Percentiles rank a stretch among this genome's conserved stretches.
Conservation (phyloP, 257 asterid genomes). For the Nicotiana noctiflora region DNA sequence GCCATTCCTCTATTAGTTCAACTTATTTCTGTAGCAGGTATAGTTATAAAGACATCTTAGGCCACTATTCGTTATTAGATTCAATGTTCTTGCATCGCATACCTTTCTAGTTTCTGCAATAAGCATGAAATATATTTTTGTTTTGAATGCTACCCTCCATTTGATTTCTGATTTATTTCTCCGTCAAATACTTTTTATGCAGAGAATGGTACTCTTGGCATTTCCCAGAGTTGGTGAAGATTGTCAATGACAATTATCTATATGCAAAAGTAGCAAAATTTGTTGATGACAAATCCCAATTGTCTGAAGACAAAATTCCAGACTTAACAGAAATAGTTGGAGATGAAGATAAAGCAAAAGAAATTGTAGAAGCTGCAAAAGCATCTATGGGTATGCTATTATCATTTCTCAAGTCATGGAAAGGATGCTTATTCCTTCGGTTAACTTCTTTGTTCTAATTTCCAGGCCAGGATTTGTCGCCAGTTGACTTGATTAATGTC, state of each 20-base stretch:
- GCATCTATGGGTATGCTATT: constrained; percentile 83
- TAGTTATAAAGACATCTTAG: neutral
- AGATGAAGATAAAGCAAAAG: constrained; percentile 96
- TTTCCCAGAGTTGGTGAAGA: constrained; percentile 86
- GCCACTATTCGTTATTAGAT: neutral
- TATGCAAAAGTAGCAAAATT: constrained; percentile 84
- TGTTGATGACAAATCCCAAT: constrained; percentile 71
- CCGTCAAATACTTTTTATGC: constrained; percentile 13
- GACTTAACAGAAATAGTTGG: constrained; percentile 70
- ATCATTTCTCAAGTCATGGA: neutral
- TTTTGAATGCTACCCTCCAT: neutral
- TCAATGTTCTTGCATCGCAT: neutral
- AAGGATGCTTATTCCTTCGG: neutral
- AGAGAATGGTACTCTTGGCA: constrained; percentile 99
- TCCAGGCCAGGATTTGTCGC: constrained; percentile 92
- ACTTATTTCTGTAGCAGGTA: neutral
- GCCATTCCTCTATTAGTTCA: neutral
- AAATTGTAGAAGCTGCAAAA: constrained; percentile 89
- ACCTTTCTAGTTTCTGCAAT: neutral
- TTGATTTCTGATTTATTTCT: neutral
- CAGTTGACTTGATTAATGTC: constrained; percentile 77
- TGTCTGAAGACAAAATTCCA: constrained; percentile 57
- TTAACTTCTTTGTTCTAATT: neutral
- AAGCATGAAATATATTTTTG: neutral
- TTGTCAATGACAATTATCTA: constrained; percentile 81